phyloP scores from a whole-genome alignment of 2,329 filamentous ascomycete species.

The Cordyceps tenuipes region DNA sequence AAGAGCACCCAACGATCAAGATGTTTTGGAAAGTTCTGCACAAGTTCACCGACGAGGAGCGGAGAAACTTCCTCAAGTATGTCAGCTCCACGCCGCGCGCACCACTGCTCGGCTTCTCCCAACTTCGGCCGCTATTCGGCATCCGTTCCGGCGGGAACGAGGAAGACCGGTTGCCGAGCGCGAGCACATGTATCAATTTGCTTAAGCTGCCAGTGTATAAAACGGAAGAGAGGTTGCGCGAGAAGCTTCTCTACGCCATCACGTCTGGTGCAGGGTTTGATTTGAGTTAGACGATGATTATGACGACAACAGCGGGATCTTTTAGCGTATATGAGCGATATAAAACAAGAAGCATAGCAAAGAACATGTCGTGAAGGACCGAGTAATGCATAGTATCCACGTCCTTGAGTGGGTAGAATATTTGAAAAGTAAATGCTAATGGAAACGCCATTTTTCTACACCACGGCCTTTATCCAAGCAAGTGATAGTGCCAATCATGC shows the following conservation, averaged over 20 bases:
- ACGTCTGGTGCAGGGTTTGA: constrained; percentile 91
- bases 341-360: too few species aligned
- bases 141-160: constrained; percentile 64
- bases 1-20: constrained; percentile 77
- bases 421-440: background rate
- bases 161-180: constrained; percentile 74
- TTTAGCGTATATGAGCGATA: background rate
- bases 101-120: constrained; percentile 79
- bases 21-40: constrained; percentile 90
- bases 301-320: too few species aligned
- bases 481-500: background rate
- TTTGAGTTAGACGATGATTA: constrained; percentile 44
- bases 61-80: constrained; percentile 84
- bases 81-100: constrained; percentile 90
- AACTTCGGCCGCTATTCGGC: constrained; percentile 77
- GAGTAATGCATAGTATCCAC: background rate
- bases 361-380: background rate
- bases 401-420: background rate
- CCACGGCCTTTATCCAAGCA: background rate
- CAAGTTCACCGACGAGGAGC: constrained; percentile 64
- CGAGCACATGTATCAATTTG: constrained; percentile 92
- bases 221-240: constrained; percentile 54
- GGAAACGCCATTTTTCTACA: background rate
- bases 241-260: constrained; percentile 83
- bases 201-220: constrained; percentile 83